A percentile compares a stretch with the other conserved stretches of the same genome.
Evolutionary conservation across 768 basidiomycete species (phyloP).

Genomic region (Calocybe cyanea): DNA sequence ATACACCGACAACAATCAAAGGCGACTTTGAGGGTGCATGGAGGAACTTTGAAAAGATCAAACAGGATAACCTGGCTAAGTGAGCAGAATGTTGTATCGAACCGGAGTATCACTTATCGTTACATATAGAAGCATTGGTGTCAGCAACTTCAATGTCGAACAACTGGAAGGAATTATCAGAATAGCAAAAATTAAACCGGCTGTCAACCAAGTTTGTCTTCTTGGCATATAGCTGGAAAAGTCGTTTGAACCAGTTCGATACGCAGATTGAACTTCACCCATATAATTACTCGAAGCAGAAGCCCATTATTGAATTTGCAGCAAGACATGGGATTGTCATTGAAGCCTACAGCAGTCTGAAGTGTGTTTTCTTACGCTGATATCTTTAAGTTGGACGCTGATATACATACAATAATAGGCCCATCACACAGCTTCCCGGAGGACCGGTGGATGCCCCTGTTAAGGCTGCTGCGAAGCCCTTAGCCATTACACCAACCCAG

Average conservation of each 20-base stretch:
- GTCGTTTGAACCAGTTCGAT: background rate
- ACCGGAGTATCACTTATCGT: background rate
- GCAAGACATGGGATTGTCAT: slow-evolving; percentile 46
- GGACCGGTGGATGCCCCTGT: slow-evolving; percentile 64
- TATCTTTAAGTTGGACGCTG: background rate
- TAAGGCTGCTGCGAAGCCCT: slow-evolving; percentile 44
- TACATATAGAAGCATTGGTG: slow-evolving; percentile 34
- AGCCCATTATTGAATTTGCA: slow-evolving; percentile 44
- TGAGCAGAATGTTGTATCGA: slow-evolving; percentile 13
- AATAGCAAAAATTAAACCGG: slow-evolving; percentile 52
- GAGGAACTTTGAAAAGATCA: slow-evolving; percentile 54
- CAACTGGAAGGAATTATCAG: slow-evolving; percentile 51
- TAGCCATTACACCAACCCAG: slow-evolving; percentile 58
- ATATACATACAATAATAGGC: slow-evolving; percentile 23
- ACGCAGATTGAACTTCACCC: slow-evolving; percentile 50
- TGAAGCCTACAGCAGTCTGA: slow-evolving; percentile 55
- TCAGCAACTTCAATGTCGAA: slow-evolving; percentile 60
- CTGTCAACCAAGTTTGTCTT: slow-evolving; percentile 64
- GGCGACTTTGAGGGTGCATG: slow-evolving; percentile 39
- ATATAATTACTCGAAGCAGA: slow-evolving; percentile 50
- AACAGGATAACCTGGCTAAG: slow-evolving; percentile 41
- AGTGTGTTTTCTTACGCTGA: slow-evolving; percentile 26
- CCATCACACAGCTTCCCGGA: slow-evolving; percentile 55
- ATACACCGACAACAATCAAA: slow-evolving; percentile 34
- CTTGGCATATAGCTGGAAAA: too few relatives aligned